Conservation (phyloP, 176 grass and related monocot genomes). For the Musa troglodytarum region DNA sequence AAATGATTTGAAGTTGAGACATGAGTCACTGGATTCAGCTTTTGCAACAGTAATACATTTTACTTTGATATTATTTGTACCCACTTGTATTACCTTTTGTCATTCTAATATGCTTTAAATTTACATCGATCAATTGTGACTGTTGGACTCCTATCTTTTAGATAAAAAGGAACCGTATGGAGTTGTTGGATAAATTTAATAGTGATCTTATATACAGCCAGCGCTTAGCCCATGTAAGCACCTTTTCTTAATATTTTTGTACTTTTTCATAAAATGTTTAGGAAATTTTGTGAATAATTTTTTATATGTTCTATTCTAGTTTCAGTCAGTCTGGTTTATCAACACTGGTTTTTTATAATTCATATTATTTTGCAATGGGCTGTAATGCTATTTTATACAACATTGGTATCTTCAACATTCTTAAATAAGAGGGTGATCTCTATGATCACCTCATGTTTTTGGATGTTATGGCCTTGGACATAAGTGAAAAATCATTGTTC, state of each 20-base stretch:
- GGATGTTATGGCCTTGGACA: too few species aligned
- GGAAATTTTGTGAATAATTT: neutral
- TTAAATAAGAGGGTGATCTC: too few species aligned
- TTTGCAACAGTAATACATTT: conserved; percentile 42
- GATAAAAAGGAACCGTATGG: conserved; percentile 28
- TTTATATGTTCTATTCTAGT: neutral
- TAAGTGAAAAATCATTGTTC: too few species aligned
- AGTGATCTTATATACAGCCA: conserved; percentile 38
- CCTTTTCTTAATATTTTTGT: neutral
- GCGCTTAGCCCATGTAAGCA: conserved; percentile 36
- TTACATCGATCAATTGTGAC: neutral
- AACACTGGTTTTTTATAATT: neutral
- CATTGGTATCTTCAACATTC: too few species aligned
- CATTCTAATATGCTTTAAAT: neutral
- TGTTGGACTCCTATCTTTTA: conserved; percentile 23
- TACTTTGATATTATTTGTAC: neutral
- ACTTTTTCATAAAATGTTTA: too few species aligned
- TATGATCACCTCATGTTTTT: too few species aligned
- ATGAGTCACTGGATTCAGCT: conserved; percentile 38
- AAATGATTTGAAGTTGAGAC: conserved; percentile 38
- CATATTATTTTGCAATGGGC: too few species aligned
- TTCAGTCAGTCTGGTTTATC: neutral
- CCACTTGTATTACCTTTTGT: neutral
- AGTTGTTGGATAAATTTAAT: conserved; percentile 37
- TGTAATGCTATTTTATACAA: too few species aligned